Evolutionary conservation across 306 rosid genomes (phyloP).

Genomic region (Albizia julibrissin): DNA sequence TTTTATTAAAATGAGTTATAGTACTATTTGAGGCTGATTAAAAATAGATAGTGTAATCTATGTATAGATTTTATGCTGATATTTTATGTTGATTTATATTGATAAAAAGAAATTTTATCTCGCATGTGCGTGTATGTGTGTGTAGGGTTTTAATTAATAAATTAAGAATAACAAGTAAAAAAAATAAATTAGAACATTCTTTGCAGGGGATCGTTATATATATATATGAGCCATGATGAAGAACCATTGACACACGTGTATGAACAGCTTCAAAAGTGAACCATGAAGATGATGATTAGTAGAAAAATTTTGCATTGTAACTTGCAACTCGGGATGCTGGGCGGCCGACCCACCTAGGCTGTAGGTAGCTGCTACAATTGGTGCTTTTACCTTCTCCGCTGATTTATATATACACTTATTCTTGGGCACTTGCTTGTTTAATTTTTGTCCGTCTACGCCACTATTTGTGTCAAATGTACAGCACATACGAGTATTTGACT

Average conservation of each 20-base stretch:
- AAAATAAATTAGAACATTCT: not conserved
- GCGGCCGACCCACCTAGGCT: not conserved
- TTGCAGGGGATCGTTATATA: not conserved
- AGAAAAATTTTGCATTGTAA: not conserved
- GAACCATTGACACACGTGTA: not conserved
- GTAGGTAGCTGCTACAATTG: not conserved
- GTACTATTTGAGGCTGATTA: not conserved
- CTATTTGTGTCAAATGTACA: not conserved
- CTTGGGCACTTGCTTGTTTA: not conserved
- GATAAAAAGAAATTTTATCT: too few species aligned
- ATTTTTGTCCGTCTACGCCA: not conserved
- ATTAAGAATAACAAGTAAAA: not conserved
- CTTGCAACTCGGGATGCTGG: not conserved
- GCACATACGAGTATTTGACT: not conserved
- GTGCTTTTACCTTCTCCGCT: not conserved
- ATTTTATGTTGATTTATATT: too few species aligned
- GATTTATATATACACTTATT: not conserved
- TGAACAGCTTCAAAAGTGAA: conserved; percentile 30
- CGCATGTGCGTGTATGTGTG: too few species aligned
- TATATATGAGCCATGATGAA: too few species aligned
- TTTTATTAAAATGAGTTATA: not conserved
- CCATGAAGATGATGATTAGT: not conserved
- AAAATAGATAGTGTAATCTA: too few species aligned
- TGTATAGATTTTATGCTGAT: not conserved
- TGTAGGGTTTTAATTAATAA: too few species aligned